Conservation (phyloP, 768 basidiomycete genomes). For the Mycena epipterygia region DNA sequence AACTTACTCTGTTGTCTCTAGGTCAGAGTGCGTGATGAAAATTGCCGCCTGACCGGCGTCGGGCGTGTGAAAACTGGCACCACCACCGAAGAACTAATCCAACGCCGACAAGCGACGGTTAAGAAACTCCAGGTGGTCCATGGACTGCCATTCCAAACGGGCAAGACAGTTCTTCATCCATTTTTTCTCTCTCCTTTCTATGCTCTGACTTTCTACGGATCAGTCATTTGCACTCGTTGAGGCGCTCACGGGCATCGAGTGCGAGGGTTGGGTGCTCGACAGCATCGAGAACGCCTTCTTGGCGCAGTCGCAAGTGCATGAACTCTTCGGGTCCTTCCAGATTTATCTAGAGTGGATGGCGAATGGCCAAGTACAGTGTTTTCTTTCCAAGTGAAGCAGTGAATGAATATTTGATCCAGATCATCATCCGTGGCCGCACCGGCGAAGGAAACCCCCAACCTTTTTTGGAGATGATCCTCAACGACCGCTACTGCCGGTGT, state of each 20-base stretch:
- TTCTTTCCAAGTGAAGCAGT: conserved; percentile 4
- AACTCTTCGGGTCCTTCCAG: not conserved
- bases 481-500: not conserved
- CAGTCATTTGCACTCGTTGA: conserved; percentile 8
- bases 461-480: not conserved
- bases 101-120: not conserved
- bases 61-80: not conserved
- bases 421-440: conserved; percentile 23
- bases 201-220: conserved; percentile 10
- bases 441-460: not conserved
- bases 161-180: conserved; percentile 5
- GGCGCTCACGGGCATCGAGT: conserved; percentile 9
- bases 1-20: conserved; percentile 19
- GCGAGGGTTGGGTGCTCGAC: conserved; percentile 9
- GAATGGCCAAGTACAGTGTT: not conserved
- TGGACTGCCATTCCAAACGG: conserved; percentile 2
- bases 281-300: conserved; percentile 14
- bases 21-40: conserved; percentile 1
- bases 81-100: not conserved
- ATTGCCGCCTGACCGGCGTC: conserved; percentile 18
- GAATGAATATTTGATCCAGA: conserved; percentile 16
- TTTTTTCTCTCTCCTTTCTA: not conserved
- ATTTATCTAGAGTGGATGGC: conserved; percentile 11
- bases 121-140: conserved; percentile 11
- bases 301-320: not conserved